These are phyloP conservation scores for Brasenia schreberi DNA, from an alignment of 164 flowering plant genomes.

Conservation along the genomic window DNA sequence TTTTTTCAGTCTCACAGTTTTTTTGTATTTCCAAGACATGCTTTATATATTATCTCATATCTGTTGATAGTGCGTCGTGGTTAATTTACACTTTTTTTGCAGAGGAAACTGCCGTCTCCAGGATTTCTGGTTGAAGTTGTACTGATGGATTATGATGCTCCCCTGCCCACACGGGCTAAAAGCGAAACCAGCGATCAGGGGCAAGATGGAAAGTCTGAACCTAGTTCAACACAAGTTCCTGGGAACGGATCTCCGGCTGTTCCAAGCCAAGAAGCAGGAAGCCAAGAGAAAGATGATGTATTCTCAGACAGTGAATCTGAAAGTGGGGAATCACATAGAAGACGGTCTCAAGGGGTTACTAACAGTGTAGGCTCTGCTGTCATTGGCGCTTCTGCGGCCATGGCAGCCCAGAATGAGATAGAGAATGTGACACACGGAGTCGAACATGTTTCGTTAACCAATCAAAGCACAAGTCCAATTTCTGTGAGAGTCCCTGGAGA, in stretches of 20 bases:
- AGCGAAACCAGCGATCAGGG: conserved; percentile 21
- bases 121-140: conserved; percentile 96
- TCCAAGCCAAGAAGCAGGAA: conserved; percentile 19
- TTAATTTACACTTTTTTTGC: conserved; percentile 9
- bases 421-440: conserved; percentile 27
- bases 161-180: conserved; percentile 19
- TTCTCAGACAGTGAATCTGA: conserved; percentile 80
- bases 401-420: conserved; percentile 22
- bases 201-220: conserved; percentile 22
- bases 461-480: conserved; percentile 9
- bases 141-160: conserved; percentile 51
- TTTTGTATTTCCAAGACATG: no score
- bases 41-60: no score
- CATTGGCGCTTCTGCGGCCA: conserved; percentile 4
- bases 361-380: conserved; percentile 13
- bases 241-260: conserved; percentile 13
- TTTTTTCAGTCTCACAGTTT: no score
- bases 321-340: conserved; percentile 31
- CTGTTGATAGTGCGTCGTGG: no score
- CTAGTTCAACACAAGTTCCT: conserved; percentile 9
- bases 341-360: conserved; percentile 18
- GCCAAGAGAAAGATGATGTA: conserved; percentile 66
- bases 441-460: conserved; percentile 38
- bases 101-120: conserved; percentile 97
- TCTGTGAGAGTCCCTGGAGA: conserved; percentile 19